phyloP scores from a whole-genome alignment of 139 green algal species.

The Tetradesmus lagerheimii region DNA sequence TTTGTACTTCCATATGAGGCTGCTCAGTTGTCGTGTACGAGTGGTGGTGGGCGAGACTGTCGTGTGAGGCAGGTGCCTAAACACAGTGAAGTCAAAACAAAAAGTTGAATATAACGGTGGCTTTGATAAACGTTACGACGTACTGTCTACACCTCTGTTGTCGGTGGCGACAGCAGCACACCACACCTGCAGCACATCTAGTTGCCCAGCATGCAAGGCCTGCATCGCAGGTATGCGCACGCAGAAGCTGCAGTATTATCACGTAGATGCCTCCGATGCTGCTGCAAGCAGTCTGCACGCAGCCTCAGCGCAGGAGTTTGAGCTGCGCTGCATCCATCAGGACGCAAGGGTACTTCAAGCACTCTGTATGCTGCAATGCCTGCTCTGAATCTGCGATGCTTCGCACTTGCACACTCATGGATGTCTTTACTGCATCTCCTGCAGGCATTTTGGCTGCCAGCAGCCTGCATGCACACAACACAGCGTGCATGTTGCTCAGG shows the following conservation, averaged over 20 bases:
- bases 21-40: background rate
- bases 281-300: background rate
- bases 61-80: background rate
- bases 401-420: background rate
- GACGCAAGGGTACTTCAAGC: background rate
- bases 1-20: background rate
- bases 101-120: background rate
- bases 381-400: background rate
- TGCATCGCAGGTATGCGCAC: background rate
- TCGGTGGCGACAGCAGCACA: background rate
- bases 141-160: background rate
- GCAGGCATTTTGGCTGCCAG: background rate
- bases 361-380: background rate
- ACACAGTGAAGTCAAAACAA: background rate
- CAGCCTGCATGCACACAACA: background rate
- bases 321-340: background rate
- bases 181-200: constrained; percentile 3
- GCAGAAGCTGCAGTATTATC: background rate
- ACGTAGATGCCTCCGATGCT: background rate
- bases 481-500: background rate
- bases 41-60: background rate
- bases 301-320: background rate
- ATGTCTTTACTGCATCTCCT: background rate
- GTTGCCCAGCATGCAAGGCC: constrained; percentile 9
- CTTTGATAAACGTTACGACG: background rate